Evolutionary conservation across 805 yeast species (phyloP).

Genomic region (Lipomyces starkeyi): DNA sequence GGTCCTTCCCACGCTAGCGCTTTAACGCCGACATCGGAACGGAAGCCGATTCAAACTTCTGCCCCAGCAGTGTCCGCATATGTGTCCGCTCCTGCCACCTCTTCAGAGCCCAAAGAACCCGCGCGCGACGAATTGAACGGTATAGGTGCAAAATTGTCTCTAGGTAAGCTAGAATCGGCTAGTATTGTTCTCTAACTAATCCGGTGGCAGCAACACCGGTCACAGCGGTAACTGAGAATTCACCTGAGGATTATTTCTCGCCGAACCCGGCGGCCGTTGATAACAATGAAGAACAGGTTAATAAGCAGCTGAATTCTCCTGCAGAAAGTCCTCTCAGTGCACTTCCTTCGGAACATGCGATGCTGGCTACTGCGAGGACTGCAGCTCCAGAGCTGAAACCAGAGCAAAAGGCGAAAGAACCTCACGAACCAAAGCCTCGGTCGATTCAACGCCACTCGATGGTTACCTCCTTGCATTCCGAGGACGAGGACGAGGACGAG

Average conservation of each 20-base stretch:
- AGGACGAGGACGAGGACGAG: conserved; percentile 11
- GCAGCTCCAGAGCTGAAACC: not conserved
- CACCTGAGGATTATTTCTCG: not conserved
- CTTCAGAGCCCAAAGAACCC: not conserved
- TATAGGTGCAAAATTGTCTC: not conserved
- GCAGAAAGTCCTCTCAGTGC: not conserved
- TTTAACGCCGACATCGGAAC: not conserved
- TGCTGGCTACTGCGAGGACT: not conserved
- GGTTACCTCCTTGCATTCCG: not conserved
- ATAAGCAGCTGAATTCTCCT: not conserved
- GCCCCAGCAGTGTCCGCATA: not conserved
- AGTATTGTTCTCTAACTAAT: not conserved
- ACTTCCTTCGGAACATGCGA: not conserved
- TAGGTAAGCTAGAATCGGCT: not conserved
- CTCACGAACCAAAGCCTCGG: not conserved
- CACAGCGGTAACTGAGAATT: not conserved
- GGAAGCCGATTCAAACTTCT: not conserved
- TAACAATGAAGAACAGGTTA: not conserved
- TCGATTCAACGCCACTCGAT: not conserved
- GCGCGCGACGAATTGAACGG: not conserved
- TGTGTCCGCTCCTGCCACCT: not conserved
- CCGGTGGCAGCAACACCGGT: not conserved
- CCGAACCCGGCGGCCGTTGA: not conserved
- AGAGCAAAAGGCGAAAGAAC: not conserved
- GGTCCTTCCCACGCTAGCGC: not conserved